These are phyloP conservation scores for Fraxinus dipetala DNA, from an alignment of 305 asterid species.

Conservation along the genomic window DNA sequence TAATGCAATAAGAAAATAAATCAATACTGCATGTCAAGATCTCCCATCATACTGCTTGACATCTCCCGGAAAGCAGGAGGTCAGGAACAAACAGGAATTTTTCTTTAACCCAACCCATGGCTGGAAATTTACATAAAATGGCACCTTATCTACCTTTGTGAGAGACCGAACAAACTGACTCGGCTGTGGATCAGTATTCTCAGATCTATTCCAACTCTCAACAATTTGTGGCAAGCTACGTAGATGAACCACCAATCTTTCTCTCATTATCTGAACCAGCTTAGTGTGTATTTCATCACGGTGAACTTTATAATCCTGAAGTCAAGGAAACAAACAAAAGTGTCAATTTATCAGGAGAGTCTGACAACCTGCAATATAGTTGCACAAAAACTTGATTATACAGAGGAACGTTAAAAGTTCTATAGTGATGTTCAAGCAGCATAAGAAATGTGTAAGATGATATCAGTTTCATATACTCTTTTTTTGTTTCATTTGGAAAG, in stretches of 20 bases:
- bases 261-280: slow-evolving; percentile 98
- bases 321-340: slow-evolving; percentile 24
- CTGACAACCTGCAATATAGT: neutral
- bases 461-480: neutral
- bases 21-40: neutral
- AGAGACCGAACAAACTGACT: slow-evolving; percentile 90
- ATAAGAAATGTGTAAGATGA: neutral
- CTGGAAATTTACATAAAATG: neutral
- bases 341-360: no score
- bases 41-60: neutral
- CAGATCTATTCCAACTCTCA: slow-evolving; percentile 87
- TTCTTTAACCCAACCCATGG: neutral
- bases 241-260: slow-evolving; percentile 74
- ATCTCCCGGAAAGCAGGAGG: neutral
- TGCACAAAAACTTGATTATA: neutral
- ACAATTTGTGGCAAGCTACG: slow-evolving; percentile 87
- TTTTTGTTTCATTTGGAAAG: neutral
- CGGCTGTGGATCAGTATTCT: slow-evolving; percentile 73
- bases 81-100: neutral
- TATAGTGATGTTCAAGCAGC: neutral
- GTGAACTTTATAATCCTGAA: slow-evolving; percentile 84
- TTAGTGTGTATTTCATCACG: slow-evolving; percentile 93
- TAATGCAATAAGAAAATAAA: neutral
- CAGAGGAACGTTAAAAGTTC: neutral
- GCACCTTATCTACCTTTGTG: slow-evolving; percentile 57